Base-by-base conservation (phyloP, 2,329 filamentous ascomycete species). In the Sordariomycetes sp. region DNA sequence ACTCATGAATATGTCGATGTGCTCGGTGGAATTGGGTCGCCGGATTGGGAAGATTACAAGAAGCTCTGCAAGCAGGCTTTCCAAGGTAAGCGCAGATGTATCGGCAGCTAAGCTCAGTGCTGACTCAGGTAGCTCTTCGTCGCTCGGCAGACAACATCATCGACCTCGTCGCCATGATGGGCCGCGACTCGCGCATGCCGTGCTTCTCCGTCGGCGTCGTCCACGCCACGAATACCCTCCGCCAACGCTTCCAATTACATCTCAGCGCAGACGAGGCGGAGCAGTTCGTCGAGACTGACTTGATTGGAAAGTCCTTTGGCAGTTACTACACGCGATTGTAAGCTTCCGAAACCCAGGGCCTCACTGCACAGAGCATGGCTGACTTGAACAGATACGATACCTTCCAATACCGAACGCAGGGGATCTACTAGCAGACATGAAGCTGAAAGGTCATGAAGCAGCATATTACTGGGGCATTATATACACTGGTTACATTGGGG, bases 261-360 rank as follows among this genome's bases (percentile, higher is more conserved):
- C 69, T 90, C 44, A 88, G 83, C 46, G 81, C 81, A 34, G 82
- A 88, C 42, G 85, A 88, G 53, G 85, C 85, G 5, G 81, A 87
- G 56, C 72, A 72, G 28, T 90, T 84, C 62, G 84, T 92, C 14
- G 85, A 92, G 53, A 79, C 70, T 23, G 84, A 88, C 52, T 60
- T 92, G 49, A 73, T 92, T 46, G 77, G 67, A 42, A 92, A 92
- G 69, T 86, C 82, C 43, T 71, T 85, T 46, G 85, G 85, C 42
- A 90, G 84, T 57, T 92, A 92, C 61, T 90, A 88, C 55, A 90
- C 85, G 53, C 75, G 84, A 64, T 71, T 88, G 78, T 87, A 63
- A 68, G 82, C 7, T 16, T 1, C 11, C 23, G 14, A n/a, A 21
- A 1, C 24, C 9, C 21, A 21, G 11, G 15, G 15, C n/a, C 18